phyloP scores from a whole-genome alignment of 2,329 filamentous ascomycete species.

The Fusarium nematophilum region DNA sequence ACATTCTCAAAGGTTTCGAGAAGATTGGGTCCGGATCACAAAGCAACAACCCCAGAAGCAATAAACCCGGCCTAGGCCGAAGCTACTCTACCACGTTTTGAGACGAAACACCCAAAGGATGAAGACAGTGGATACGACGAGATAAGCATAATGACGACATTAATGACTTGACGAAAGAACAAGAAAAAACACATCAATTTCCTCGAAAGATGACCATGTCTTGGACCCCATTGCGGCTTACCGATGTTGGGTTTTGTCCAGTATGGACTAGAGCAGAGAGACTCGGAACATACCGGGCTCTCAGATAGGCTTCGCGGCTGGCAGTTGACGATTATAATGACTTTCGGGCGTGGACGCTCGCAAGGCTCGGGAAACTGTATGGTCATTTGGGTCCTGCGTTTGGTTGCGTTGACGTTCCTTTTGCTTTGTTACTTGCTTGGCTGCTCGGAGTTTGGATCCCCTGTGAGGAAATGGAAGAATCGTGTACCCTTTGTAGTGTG shows the following conservation, averaged over 20 bases:
- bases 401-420: conserved; percentile 29
- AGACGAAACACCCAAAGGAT: conserved; percentile 16
- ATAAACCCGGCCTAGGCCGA: conserved; percentile 46
- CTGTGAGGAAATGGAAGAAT: conserved; percentile 26
- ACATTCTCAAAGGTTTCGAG: conserved; percentile 80
- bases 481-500: conserved; percentile 15
- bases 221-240: conserved; percentile 22
- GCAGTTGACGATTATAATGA: conserved; percentile 47
- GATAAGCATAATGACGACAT: conserved; percentile 42
- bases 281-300: conserved; percentile 23
- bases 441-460: conserved; percentile 46
- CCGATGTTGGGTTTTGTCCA: conserved; percentile 26
- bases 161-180: conserved; percentile 45
- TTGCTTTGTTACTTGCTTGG: conserved; percentile 21
- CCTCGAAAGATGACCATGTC: conserved; percentile 27
- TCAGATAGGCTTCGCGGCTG: conserved; percentile 46
- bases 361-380: conserved; percentile 39
- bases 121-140: conserved; percentile 28
- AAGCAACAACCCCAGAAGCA: conserved; percentile 44
- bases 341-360: conserved; percentile 40
- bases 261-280: conserved; percentile 43
- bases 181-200: conserved; percentile 30
- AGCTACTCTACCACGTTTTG: conserved; percentile 49
- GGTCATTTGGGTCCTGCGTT: conserved; percentile 36
- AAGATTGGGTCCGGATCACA: conserved; percentile 71